Base-by-base conservation (phyloP, 345 rosid genomes). In the Salix dunnii region DNA sequence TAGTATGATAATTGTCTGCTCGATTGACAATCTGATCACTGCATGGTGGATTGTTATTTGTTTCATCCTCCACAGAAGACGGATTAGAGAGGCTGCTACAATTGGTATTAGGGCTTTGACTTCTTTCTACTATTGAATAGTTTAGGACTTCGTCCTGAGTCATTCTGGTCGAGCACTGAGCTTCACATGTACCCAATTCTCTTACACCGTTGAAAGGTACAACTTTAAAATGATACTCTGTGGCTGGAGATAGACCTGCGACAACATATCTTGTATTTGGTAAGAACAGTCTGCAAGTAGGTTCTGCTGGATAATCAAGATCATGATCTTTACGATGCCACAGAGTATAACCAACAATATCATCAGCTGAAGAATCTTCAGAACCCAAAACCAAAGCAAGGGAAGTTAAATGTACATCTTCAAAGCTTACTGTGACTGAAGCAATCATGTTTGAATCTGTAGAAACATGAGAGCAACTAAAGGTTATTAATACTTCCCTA, bases 81-180 rank as follows among this genome's bases (percentile, higher is more conserved):
- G 97, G 97, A 82, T 88, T 90, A 68, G 91, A 93, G 80, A 93
- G 89, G 77, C 92, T 91, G 79, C 98, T 95, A 84, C 97, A 91
- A 78, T 91, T 90, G 48, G 98, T 95, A n/a, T 86, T 82, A 18
- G 98, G 98, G 83, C 98, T 95, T 77, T 91, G 97, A 68, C 98
- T 90, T 89, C 96, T 89, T 86, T 91, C 99, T 2, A 80, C 84
- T 25, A 77, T 78, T 0, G 76, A 73, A 76, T 85, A 81, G 76
- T 87, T 88, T 0, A 79, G 79, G 73, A 82, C 85, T 80, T 83
- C 88, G 65, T 84, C 89, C 78, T 80, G 82, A 46, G 71, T 28
- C 76, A 62, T 68, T 49, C 81, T 74, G 0, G 92, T 89, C 68
- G 88, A 66, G 68, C 84, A 78, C 38, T 74, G 80, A 85, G 88